These are phyloP conservation scores for Pezicula radicicola DNA, from an alignment of 2,329 filamentous ascomycete species.

Conservation along the genomic window DNA sequence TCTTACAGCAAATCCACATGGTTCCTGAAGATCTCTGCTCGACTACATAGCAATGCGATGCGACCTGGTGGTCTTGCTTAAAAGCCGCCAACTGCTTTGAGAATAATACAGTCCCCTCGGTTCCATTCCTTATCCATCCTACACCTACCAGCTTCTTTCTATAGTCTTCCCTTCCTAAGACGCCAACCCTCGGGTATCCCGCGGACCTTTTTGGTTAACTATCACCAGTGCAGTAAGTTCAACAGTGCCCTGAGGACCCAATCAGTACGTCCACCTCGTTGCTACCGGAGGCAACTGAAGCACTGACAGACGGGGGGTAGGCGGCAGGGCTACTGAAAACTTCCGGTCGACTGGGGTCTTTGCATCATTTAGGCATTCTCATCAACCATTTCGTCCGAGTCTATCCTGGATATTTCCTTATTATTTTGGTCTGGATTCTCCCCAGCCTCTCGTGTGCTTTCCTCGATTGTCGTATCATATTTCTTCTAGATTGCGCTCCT, in stretches of 20 bases:
- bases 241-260: slow-evolving; percentile 2
- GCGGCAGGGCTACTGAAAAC: background rate
- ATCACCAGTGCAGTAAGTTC: background rate
- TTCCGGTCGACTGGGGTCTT: background rate
- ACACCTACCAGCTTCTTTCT: slow-evolving; percentile 3
- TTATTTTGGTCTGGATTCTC: too few species aligned
- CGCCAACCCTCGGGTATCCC: background rate
- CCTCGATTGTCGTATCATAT: too few species aligned
- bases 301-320: slow-evolving; percentile 5
- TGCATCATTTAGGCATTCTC: slow-evolving; percentile 4
- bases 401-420: too few species aligned
- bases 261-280: slow-evolving; percentile 6
- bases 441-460: too few species aligned
- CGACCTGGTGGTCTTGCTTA: background rate
- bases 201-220: background rate
- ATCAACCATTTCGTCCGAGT: slow-evolving; percentile 4
- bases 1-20: background rate
- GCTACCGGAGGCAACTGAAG: slow-evolving; percentile 10
- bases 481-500: too few species aligned
- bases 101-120: background rate
- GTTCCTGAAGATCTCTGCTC: slow-evolving; percentile 18
- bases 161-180: background rate
- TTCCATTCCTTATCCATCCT: slow-evolving; percentile 3
- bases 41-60: background rate
- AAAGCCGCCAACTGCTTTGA: background rate